These are phyloP conservation scores for Meredithiella fracta DNA, from an alignment of 2,329 filamentous ascomycete species.

Conservation along the genomic window DNA sequence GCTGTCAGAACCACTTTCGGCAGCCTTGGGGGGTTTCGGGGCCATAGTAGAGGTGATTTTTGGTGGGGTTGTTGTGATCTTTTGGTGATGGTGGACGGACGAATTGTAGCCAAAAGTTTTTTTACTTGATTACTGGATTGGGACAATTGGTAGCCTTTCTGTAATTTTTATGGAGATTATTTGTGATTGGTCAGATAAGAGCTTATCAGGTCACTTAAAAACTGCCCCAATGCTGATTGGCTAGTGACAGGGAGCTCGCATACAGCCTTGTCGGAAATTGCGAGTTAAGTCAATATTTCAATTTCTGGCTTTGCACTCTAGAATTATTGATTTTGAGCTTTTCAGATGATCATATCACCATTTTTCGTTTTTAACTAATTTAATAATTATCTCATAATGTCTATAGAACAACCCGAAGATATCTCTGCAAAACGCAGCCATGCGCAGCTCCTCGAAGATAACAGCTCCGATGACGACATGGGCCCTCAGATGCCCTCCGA, in stretches of 20 bases:
- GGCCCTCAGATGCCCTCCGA: slow-evolving; percentile 77
- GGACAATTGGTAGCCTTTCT: slow-evolving; percentile 6
- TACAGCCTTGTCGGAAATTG: slow-evolving; percentile 7
- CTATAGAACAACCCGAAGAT: slow-evolving; percentile 7
- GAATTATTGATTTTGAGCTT: not conserved
- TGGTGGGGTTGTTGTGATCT: not conserved
- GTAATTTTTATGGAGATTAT: slow-evolving; percentile 8
- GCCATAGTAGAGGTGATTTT: slow-evolving; percentile 4
- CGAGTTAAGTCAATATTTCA: not conserved
- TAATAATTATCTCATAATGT: not conserved
- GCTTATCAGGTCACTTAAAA: slow-evolving; percentile 8
- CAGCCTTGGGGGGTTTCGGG: slow-evolving; percentile 6
- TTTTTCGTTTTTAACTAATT: not conserved
- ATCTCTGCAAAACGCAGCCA: slow-evolving; percentile 31
- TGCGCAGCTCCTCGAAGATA: slow-evolving; percentile 29
- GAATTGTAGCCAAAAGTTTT: slow-evolving; percentile 6
- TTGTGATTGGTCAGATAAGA: slow-evolving; percentile 12
- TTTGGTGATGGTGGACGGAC: not conserved
- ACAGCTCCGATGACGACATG: slow-evolving; percentile 57
- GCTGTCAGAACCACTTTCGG: slow-evolving; percentile 16
- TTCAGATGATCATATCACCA: not conserved
- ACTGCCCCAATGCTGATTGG: not conserved
- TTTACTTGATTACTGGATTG: slow-evolving; percentile 7
- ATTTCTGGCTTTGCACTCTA: not conserved
- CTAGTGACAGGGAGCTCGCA: not conserved